Evolutionary conservation across 2,329 filamentous ascomycete species (phyloP), one percentile per base, ranked within the genome.

Genomic region (Fusarium redolens): DNA sequence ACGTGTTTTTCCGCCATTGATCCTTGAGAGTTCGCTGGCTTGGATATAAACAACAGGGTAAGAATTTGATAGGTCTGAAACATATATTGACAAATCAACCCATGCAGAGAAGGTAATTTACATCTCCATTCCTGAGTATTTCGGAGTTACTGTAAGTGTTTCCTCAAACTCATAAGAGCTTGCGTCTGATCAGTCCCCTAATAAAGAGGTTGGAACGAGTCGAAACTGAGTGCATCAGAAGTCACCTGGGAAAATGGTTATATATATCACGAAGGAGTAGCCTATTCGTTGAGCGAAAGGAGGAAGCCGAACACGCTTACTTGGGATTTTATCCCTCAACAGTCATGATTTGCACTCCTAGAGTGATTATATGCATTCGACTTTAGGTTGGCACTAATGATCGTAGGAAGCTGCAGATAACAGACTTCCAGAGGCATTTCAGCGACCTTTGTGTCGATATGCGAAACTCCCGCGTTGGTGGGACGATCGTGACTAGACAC

Each of bases 71-170:
- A 31, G 5, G 5, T 48, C 28, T 31, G 17, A 31, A 2, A 15
- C 7, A 31, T 20, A 17, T n/a, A n/a, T 31, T 2, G 7, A 5
- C 1, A 31, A 48, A n/a, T 1, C 4, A 31, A 12, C 4, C 12
- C 28, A 8, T 48, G 7, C 14, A 12, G 7, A 31, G 10, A n/a
- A 4, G 43, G 7, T 5, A 4, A 44, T 28, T 6, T 11, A 18
- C 6, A 4, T 6, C 11, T 25, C 13, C 2, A 18, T 7, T 25
- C 43, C 4, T 44, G 15, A 25, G 15, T 44, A 8, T 25, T 18
- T 45, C 7, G 7, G 5, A 25, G 22, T 25, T 45, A 7, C 5
- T 7, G 15, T 12, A 44, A 11, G 22, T 25, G 17, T 45, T 13
- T 7, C 17, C 28, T 4, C 3, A 28, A 20, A 13, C 12, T 25